Conservation (phyloP, 768 basidiomycete species). For the Termitomyces sp. region DNA sequence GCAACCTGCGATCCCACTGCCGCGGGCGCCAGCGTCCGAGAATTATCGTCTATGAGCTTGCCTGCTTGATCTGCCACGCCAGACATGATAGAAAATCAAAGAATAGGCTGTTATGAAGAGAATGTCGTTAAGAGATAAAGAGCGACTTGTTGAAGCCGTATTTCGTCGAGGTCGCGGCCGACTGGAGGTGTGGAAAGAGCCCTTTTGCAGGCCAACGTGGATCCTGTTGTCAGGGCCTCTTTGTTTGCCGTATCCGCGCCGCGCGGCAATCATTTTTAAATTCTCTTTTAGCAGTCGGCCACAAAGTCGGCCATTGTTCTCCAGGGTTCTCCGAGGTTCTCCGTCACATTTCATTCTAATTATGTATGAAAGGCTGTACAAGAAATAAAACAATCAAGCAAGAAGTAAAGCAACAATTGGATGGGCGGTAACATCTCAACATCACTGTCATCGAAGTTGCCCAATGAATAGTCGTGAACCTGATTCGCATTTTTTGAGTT, state of each 20-base stretch:
- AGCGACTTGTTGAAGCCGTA: conserved; percentile 8
- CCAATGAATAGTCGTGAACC: too few relatives aligned
- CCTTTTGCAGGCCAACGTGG: conserved; percentile 3
- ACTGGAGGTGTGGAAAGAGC: background rate
- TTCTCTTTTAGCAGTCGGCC: background rate
- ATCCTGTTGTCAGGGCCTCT: background rate
- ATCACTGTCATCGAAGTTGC: background rate
- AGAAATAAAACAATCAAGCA: too few relatives aligned
- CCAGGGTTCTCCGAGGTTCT: background rate
- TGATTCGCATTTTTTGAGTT: too few relatives aligned
- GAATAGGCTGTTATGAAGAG: conserved; percentile 8
- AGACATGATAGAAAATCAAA: conserved; percentile 24
- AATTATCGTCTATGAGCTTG: conserved; percentile 37
- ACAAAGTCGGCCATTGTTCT: conserved; percentile 9
- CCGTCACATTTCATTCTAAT: background rate
- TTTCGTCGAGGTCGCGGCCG: conserved; percentile 1
- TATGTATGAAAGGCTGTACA: background rate
- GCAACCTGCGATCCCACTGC: conserved; percentile 78
- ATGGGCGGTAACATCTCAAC: background rate
- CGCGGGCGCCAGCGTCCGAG: conserved; percentile 72
- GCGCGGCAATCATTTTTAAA: conserved; percentile 7
- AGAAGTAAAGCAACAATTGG: background rate
- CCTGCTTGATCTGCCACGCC: conserved; percentile 33
- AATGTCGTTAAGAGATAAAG: conserved; percentile 12
- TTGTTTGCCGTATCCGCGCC: conserved; percentile 4